A percentile compares a stretch with the other conserved stretches of the same genome.
Conservation (phyloP, 116 monocot genomes). For the Zostera marina region DNA sequence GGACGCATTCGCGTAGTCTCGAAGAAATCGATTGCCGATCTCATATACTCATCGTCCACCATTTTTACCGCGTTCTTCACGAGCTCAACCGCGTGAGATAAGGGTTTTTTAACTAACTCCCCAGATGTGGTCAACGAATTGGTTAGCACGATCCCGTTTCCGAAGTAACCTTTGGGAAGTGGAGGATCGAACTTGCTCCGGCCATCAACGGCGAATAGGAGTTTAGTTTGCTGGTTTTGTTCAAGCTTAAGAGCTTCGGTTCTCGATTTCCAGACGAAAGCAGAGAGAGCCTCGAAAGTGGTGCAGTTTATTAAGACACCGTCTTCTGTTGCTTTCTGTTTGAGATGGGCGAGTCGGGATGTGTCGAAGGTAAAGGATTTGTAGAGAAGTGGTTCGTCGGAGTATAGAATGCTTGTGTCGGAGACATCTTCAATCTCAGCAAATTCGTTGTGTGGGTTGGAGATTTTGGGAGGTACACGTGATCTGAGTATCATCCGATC, state of each 20-base stretch:
- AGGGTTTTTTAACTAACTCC: conserved; percentile 28
- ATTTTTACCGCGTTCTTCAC: conserved; percentile 54
- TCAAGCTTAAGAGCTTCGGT: conserved; percentile 32
- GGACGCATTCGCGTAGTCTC: conserved; percentile 59
- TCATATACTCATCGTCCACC: conserved; percentile 61
- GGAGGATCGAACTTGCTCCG: conserved; percentile 44
- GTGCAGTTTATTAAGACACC: conserved; percentile 22
- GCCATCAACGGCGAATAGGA: conserved; percentile 81
- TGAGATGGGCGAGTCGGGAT: conserved; percentile 24
- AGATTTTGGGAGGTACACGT: conserved; percentile 34
- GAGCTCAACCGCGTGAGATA: conserved; percentile 31
- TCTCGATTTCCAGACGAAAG: conserved; percentile 61
- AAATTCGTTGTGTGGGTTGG: conserved; percentile 62
- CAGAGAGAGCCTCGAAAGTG: conserved; percentile 67
- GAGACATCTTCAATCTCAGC: conserved; percentile 47
- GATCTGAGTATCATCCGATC: conserved; percentile 44
- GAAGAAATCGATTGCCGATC: conserved; percentile 79
- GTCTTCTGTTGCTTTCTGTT: conserved; percentile 20
- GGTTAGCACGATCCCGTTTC: conserved; percentile 83
- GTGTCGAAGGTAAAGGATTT: conserved; percentile 55
- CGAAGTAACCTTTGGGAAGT: conserved; percentile 68
- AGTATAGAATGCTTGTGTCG: conserved; percentile 20
- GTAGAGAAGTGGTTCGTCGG: conserved; percentile 32
- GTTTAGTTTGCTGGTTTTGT: conserved; percentile 50
- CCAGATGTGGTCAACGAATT: conserved; percentile 35